Conservation (phyloP, 78 protist species). For the Pigoraptor vietnamica region DNA sequence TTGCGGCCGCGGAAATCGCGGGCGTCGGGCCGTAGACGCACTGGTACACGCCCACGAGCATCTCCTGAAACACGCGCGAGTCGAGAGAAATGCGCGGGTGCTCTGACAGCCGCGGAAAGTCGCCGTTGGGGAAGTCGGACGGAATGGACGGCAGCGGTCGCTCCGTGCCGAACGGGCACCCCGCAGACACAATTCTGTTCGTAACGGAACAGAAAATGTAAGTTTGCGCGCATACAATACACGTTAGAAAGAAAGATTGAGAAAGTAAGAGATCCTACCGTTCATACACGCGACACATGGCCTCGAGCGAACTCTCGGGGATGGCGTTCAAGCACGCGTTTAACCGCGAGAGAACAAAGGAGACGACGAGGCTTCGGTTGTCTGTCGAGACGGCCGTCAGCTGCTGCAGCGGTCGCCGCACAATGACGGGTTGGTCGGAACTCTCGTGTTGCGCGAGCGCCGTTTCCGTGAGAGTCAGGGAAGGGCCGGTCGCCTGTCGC, state of each 20-base stretch:
- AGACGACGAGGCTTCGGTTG: neutral
- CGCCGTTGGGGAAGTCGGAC: neutral
- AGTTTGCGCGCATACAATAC: neutral
- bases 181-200: neutral
- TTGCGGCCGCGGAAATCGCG: neutral
- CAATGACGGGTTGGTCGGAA: neutral
- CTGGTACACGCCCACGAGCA: neutral
- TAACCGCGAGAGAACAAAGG: neutral
- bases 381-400: neutral
- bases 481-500: neutral
- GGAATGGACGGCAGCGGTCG: neutral
- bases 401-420: neutral
- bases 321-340: neutral
- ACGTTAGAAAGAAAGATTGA: neutral
- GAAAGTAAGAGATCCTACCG: neutral
- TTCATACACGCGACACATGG: neutral
- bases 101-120: neutral
- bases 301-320: neutral
- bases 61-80: neutral
- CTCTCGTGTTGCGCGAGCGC: neutral
- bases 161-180: neutral
- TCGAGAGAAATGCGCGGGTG: neutral
- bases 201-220: neutral
- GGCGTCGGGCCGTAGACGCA: neutral
- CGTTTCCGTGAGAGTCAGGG: neutral